These are phyloP conservation scores for Coniophora puteana DNA, from an alignment of 1,284 basidiomycete species.

Conservation along the genomic window DNA sequence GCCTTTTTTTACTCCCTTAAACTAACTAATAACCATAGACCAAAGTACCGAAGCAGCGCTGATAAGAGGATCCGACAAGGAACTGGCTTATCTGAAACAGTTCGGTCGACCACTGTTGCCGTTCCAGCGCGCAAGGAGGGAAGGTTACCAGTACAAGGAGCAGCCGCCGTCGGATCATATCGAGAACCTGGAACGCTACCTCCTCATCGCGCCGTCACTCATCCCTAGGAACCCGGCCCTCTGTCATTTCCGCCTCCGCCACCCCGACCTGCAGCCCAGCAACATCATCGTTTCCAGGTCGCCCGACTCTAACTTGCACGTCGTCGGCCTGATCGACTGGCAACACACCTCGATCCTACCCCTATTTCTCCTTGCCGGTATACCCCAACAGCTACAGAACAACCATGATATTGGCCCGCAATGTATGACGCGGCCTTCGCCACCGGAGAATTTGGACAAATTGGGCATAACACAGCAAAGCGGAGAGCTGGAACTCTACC, in stretches of 20 bases:
- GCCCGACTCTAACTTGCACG: constrained; percentile 28
- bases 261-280: constrained; percentile 36
- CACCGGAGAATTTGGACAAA: constrained; percentile 37
- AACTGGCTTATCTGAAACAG: constrained; percentile 42
- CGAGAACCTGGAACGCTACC: constrained; percentile 29
- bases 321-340: constrained; percentile 40
- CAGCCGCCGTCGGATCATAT: constrained; percentile 44
- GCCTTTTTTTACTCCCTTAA: constrained; percentile 24
- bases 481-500: constrained; percentile 30
- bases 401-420: constrained; percentile 37
- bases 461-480: constrained; percentile 25
- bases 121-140: constrained; percentile 40
- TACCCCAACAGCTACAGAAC: constrained; percentile 43
- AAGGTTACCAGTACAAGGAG: constrained; percentile 39
- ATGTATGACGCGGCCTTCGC: constrained; percentile 31
- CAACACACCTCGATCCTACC: constrained; percentile 45
- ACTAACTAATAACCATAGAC: constrained; percentile 37
- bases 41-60: constrained; percentile 41
- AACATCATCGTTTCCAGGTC: constrained; percentile 34
- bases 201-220: constrained; percentile 35
- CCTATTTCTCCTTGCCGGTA: constrained; percentile 39
- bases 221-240: constrained; percentile 29
- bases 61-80: constrained; percentile 39
- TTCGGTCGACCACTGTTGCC: constrained; percentile 47
- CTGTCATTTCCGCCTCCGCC: constrained; percentile 43